Conservation (phyloP, 176 grass and related monocot species). For the Triticum monococcum region DNA sequence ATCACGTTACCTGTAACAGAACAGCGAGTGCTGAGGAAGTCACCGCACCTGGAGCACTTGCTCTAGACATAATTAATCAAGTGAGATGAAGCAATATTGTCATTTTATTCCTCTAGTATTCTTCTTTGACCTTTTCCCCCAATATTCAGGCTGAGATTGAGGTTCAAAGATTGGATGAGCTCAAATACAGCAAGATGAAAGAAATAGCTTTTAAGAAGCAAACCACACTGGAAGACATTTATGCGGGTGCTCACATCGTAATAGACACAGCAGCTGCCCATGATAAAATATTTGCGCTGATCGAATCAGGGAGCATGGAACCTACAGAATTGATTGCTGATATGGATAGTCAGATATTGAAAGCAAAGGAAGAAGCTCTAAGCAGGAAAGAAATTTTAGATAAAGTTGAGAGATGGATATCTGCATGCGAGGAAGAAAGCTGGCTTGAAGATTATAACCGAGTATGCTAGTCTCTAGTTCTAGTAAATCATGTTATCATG, state of each 20-base stretch:
- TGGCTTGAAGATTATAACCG: constrained; percentile 83
- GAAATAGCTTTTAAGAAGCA: constrained; percentile 85
- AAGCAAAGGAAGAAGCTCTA: constrained; percentile 73
- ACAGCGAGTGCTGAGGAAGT: constrained; percentile 65
- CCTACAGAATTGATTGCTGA: constrained; percentile 70
- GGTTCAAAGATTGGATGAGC: constrained; percentile 66
- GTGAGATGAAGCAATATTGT: constrained; percentile 40
- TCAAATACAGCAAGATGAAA: constrained; percentile 85
- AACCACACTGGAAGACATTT: constrained; percentile 67
- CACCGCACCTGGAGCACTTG: constrained; percentile 73
- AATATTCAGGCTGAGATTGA: constrained; percentile 59
- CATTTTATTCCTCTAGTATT: neutral
- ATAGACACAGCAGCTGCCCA: constrained; percentile 48
- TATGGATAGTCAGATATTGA: constrained; percentile 68
- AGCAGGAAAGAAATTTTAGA: constrained; percentile 81
- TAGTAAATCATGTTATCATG: neutral
- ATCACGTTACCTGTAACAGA: constrained; percentile 81
- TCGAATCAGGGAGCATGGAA: constrained; percentile 70
- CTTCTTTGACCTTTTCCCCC: constrained; percentile 9
- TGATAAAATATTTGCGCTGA: constrained; percentile 59
- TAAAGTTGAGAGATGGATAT: constrained; percentile 80
- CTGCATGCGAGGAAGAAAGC: constrained; percentile 74
- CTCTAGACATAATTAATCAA: constrained; percentile 88
- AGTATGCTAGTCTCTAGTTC: constrained; percentile 28
- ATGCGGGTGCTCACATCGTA: constrained; percentile 60